These are phyloP conservation scores for Auriscalpium orientale DNA, from an alignment of 768 basidiomycete species.

Conservation along the genomic window DNA sequence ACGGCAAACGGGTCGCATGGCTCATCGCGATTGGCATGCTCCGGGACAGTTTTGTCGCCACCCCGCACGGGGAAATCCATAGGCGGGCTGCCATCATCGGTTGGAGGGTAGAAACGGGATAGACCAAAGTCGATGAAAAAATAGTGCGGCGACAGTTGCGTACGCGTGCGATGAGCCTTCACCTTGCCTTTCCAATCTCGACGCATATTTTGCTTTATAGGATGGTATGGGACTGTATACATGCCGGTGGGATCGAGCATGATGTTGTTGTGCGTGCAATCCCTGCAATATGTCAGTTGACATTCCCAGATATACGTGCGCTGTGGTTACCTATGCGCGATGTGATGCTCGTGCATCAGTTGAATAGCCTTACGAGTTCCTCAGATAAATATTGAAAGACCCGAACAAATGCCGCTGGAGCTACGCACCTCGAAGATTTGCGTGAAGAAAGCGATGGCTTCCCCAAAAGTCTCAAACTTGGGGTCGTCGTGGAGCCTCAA, in stretches of 20 bases:
- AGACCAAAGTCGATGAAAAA: conserved; percentile 25
- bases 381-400: background rate
- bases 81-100: background rate
- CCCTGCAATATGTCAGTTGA: background rate
- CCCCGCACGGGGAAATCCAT: conserved; percentile 14
- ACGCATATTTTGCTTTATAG: background rate
- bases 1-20: conserved; percentile 18
- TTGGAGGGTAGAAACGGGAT: conserved; percentile 15
- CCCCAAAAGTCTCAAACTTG: conserved; percentile 19
- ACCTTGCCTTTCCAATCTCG: conserved; percentile 4
- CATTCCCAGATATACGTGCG: background rate
- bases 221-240: conserved; percentile 9
- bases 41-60: conserved; percentile 20
- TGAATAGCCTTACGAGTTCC: conserved; percentile 12
- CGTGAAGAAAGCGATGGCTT: conserved; percentile 18
- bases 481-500: conserved; percentile 15
- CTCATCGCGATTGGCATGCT: conserved; percentile 7
- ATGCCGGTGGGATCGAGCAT: conserved; percentile 9
- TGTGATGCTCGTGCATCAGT: conserved; percentile 16
- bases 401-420: background rate
- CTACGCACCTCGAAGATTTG: conserved; percentile 18
- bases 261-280: conserved; percentile 8
- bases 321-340: conserved; percentile 15
- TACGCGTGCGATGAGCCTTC: conserved; percentile 16
- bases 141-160: conserved; percentile 20